These are phyloP conservation scores for Fagopyrum homotropicum DNA, from an alignment of 148 eudicot species.

Conservation along the genomic window DNA sequence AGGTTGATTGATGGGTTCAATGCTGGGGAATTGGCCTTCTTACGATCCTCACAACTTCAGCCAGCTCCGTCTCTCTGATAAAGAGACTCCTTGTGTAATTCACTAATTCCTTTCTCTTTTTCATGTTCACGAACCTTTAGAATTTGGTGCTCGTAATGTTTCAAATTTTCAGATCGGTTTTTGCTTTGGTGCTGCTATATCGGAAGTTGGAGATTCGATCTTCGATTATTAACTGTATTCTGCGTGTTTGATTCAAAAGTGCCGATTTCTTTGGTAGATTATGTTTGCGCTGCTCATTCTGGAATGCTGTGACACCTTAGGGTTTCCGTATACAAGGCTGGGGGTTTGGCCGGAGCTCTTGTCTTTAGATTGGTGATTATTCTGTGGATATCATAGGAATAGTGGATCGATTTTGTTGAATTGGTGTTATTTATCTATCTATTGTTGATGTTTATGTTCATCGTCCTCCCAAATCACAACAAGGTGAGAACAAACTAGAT, in stretches of 20 bases:
- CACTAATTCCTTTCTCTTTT: background rate
- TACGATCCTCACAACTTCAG: constrained; percentile 78
- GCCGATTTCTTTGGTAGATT: background rate
- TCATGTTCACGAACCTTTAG: background rate
- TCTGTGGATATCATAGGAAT: constrained; percentile 1
- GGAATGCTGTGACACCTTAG: background rate
- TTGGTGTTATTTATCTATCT: background rate
- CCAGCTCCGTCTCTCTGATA: constrained; percentile 81
- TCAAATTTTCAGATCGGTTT: background rate
- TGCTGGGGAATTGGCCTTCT: constrained; percentile 72
- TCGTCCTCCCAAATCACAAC: background rate
- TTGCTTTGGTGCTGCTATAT: background rate
- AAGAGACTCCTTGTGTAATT: constrained; percentile 67
- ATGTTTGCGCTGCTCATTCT: background rate
- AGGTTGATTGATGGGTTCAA: constrained; percentile 39
- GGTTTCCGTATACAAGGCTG: background rate
- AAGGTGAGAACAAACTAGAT: background rate
- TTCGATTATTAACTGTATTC: constrained; percentile 1
- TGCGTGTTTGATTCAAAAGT: background rate
- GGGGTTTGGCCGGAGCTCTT: background rate
- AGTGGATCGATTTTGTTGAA: background rate
- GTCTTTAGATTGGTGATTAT: background rate
- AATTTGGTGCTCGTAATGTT: constrained; percentile 2
- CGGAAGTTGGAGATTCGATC: background rate
- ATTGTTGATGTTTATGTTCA: background rate